Evolutionary conservation across 139 green algal species (phyloP).

Genomic region (Desmodesmus armatus): DNA sequence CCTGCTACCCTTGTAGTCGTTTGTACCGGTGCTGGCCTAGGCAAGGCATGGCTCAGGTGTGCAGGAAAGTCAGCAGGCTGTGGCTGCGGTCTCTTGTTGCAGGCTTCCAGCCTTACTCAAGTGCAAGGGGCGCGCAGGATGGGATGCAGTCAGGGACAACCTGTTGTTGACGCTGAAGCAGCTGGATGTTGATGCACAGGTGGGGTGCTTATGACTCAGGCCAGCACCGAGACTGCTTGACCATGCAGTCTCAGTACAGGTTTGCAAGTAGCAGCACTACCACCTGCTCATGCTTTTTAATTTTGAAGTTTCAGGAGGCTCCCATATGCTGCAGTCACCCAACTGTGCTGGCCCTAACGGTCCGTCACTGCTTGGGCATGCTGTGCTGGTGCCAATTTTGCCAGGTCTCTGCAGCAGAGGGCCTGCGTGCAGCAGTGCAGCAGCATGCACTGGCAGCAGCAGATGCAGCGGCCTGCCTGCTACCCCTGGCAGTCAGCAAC

Average conservation of each 20-base stretch:
- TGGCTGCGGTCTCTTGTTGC: neutral
- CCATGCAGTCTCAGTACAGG: too few species aligned
- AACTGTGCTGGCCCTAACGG: too few species aligned
- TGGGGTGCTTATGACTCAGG: neutral
- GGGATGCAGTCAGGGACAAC: slow-evolving; percentile 8
- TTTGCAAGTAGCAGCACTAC: neutral
- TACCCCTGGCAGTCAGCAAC: neutral
- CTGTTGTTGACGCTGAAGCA: slow-evolving; percentile 11
- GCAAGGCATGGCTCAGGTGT: neutral
- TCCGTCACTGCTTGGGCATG: too few species aligned
- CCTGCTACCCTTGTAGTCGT: too few species aligned
- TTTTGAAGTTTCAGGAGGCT: too few species aligned
- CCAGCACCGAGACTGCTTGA: too few species aligned
- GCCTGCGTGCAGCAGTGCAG: slow-evolving; percentile 8
- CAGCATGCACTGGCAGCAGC: neutral
- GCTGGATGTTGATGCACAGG: slow-evolving; percentile 24
- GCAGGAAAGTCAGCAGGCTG: too few species aligned
- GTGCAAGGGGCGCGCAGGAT: slow-evolving; percentile 9
- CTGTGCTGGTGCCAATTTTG: too few species aligned
- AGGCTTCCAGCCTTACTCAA: slow-evolving; percentile 12
- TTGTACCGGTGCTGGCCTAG: neutral
- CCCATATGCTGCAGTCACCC: too few species aligned
- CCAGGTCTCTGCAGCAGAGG: slow-evolving; percentile 17
- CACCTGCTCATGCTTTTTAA: neutral
- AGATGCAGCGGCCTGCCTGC: slow-evolving; percentile 32